Conservation (phyloP, 2,329 filamentous ascomycete species). For the Juglanconis juglandina region DNA sequence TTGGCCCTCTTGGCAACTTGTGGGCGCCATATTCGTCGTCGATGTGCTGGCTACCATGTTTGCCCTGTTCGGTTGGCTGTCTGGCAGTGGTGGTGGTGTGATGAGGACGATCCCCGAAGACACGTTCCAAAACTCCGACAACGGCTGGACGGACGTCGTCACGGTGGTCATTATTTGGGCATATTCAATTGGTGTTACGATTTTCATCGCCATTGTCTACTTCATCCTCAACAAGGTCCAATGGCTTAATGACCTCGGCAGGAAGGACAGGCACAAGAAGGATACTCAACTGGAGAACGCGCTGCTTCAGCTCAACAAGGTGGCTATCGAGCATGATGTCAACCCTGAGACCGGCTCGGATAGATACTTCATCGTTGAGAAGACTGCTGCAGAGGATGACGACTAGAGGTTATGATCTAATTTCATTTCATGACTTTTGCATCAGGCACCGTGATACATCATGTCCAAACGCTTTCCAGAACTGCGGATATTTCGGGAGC, state of each 20-base stretch:
- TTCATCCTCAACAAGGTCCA: constrained; percentile 56
- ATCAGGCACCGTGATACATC: neutral
- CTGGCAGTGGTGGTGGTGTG: constrained; percentile 32
- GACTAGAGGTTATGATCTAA: constrained; percentile 6
- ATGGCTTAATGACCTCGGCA: constrained; percentile 59
- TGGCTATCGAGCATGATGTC: constrained; percentile 56
- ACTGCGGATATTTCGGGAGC: too few species aligned
- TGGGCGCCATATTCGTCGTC: constrained; percentile 68
- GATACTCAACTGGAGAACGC: constrained; percentile 66
- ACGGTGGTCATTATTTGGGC: constrained; percentile 64
- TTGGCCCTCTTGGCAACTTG: constrained; percentile 71
- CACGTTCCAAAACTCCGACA: constrained; percentile 31
- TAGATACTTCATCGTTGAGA: constrained; percentile 17
- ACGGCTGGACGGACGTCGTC: constrained; percentile 48
- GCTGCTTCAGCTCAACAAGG: constrained; percentile 61
- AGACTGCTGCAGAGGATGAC: constrained; percentile 18
- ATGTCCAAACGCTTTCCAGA: neutral
- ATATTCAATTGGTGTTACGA: constrained; percentile 64
- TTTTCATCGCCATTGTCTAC: constrained; percentile 65
- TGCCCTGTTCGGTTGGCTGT: constrained; percentile 72
- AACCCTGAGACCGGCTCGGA: constrained; percentile 28
- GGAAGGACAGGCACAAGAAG: constrained; percentile 58
- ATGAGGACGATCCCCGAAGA: constrained; percentile 11
- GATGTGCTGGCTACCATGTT: constrained; percentile 71
- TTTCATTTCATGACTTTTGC: neutral